phyloP scores from a whole-genome alignment of 805 yeast genomes.

The Kodamaea hsintzibuensis region DNA sequence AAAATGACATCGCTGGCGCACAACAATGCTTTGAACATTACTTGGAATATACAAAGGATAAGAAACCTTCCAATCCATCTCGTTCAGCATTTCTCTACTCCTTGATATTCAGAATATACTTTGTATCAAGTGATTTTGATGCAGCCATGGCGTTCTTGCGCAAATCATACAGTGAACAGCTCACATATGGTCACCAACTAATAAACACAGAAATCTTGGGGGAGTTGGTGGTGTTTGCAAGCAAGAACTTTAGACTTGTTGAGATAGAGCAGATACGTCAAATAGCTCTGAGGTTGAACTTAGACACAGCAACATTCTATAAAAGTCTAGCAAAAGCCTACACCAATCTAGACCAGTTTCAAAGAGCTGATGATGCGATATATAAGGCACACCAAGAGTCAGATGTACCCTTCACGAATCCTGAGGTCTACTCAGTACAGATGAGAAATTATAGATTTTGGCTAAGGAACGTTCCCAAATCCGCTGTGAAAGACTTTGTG shows the following conservation, averaged over 20 bases:
- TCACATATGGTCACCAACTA: constrained; percentile 13
- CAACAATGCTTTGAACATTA: constrained; percentile 29
- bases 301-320: constrained; percentile 28
- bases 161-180: constrained; percentile 21
- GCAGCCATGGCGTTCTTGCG: constrained; percentile 29
- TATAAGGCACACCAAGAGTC: constrained; percentile 32
- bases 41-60: constrained; percentile 18
- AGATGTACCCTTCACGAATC: constrained; percentile 29
- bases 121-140: constrained; percentile 26
- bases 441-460: constrained; percentile 32
- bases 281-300: constrained; percentile 18
- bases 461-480: constrained; percentile 18
- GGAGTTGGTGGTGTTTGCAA: constrained; percentile 22
- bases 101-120: constrained; percentile 28
- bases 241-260: constrained; percentile 20
- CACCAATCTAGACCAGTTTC: constrained; percentile 30
- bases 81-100: constrained; percentile 27
- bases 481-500: constrained; percentile 11
- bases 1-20: constrained; percentile 38
- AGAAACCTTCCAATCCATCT: neutral
- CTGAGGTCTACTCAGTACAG: constrained; percentile 28
- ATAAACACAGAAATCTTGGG: constrained; percentile 19
- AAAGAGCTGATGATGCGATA: constrained; percentile 33
- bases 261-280: constrained; percentile 19
- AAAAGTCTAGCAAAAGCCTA: constrained; percentile 28